Evolutionary conservation across 116 monocot species (phyloP), one percentile per base, ranked within the genome.

Genomic region (Trichopus zeylanicus): DNA sequence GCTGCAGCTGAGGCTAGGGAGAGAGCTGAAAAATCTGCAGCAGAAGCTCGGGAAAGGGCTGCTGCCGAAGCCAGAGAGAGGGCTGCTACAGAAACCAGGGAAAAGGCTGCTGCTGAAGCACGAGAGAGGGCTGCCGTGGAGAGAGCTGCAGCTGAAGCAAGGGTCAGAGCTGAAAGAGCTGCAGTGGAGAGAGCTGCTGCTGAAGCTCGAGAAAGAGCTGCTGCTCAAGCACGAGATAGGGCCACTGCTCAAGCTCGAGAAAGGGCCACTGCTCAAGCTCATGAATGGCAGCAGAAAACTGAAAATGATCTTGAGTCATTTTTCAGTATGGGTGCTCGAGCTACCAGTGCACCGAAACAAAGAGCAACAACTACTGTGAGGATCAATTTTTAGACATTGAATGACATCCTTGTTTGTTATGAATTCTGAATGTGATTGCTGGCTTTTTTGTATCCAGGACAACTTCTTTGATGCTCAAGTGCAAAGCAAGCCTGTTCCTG

Each of bases 271-370:
- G 73, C 70, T 51, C 65, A 73, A 48, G 78, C 87, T 46, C 76
- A 72, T 47, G 91, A 84, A 70, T 87, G 72, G 56, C 90, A 69
- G 29, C 60, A 75, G n/a, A 74, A 66, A 47, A 66, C 75, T 65
- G 90, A 89, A 46, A 78, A 87, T 87, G 91, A 97, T 75, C 75
- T 91, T 27, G 91, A 97, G 26, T 77, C 81, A 0, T 79, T 97
- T 57, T 97, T 97, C 55, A 64, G 87, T 59, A 83, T 81, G 75
- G 79, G 80, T 49, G 19, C 70, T 67, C 87, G 91, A 39, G 75
- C 91, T 16, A 91, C 34, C 32, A 97, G 91, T 78, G 81, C 84
- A 59, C 91, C 91, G 12, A 89, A 78, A 59, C 86, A 84, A 69
- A 78, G 88, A 37, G 21, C 81, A 16, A 38, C 82, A 19, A 53